Conservation (phyloP, 2,329 filamentous ascomycete genomes). For the Metarhizium sp. region DNA sequence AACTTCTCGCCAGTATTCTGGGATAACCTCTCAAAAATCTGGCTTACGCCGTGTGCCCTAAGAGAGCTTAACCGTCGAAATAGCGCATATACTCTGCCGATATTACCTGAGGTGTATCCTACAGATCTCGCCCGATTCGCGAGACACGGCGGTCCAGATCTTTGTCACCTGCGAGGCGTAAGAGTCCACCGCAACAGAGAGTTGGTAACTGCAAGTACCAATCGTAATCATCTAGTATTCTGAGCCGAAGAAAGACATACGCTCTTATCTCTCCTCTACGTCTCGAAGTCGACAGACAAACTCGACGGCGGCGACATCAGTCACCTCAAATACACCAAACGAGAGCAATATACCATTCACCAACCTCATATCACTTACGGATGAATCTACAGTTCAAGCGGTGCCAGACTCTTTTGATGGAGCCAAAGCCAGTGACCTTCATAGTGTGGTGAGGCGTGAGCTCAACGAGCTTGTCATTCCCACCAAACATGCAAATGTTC, state of each 20-base stretch:
- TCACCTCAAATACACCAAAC: slow-evolving; percentile 10
- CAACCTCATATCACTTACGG: slow-evolving; percentile 26
- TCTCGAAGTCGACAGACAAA: background rate
- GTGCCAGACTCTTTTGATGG: slow-evolving; percentile 27
- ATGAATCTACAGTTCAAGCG: slow-evolving; percentile 18
- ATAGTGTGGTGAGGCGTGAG: slow-evolving; percentile 12
- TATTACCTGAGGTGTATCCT: background rate
- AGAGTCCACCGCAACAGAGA: background rate
- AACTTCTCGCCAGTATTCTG: background rate
- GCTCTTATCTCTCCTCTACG: background rate
- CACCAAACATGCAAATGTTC: slow-evolving; percentile 18
- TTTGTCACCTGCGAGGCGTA: too few species aligned
- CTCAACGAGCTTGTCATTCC: slow-evolving; percentile 20
- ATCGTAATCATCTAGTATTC: background rate
- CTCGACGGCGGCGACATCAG: slow-evolving; percentile 1
- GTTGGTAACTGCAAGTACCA: background rate
- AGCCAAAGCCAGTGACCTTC: slow-evolving; percentile 17
- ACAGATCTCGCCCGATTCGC: background rate
- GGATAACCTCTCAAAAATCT: background rate
- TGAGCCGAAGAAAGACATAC: background rate
- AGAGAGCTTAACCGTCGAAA: background rate
- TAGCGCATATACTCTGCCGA: background rate
- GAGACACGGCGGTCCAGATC: background rate
- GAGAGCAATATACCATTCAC: slow-evolving; percentile 19
- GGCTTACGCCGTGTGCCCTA: background rate